Evolutionary conservation across 345 rosid species (phyloP).

Genomic region (Dimocarpus longan): DNA sequence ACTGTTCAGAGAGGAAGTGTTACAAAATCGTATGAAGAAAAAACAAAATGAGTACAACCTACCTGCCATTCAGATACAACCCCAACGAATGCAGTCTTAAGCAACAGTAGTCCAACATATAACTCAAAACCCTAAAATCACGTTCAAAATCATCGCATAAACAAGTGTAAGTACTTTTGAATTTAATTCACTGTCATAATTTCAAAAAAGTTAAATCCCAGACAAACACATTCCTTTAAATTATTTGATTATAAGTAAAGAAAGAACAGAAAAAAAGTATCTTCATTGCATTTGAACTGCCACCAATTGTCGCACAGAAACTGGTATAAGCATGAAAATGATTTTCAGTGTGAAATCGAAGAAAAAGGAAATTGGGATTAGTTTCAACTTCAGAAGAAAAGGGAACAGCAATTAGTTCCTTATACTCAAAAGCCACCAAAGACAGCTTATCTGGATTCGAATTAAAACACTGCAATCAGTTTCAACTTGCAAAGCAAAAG

Average conservation of each 20-base stretch:
- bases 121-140: constrained; percentile 86
- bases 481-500: not conserved
- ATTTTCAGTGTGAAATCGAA: not conserved
- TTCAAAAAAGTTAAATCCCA: constrained; percentile 5
- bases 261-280: not conserved
- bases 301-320: not conserved
- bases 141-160: constrained; percentile 15
- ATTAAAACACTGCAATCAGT: not conserved
- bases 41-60: not conserved
- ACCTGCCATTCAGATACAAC: constrained; percentile 97
- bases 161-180: not conserved
- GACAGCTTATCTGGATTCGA: not conserved
- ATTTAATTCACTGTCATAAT: not conserved
- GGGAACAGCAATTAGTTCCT: not conserved
- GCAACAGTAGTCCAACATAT: constrained; percentile 83
- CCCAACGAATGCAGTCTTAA: constrained; percentile 72
- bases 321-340: not conserved
- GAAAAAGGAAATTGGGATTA: not conserved
- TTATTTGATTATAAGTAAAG: not conserved
- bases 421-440: not conserved
- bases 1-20: not conserved
- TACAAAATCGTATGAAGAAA: not conserved
- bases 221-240: not conserved
- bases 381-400: not conserved
- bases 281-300: not conserved